Conservation (phyloP, 164 flowering plant genomes). For the Dillenia suffruticosa region DNA sequence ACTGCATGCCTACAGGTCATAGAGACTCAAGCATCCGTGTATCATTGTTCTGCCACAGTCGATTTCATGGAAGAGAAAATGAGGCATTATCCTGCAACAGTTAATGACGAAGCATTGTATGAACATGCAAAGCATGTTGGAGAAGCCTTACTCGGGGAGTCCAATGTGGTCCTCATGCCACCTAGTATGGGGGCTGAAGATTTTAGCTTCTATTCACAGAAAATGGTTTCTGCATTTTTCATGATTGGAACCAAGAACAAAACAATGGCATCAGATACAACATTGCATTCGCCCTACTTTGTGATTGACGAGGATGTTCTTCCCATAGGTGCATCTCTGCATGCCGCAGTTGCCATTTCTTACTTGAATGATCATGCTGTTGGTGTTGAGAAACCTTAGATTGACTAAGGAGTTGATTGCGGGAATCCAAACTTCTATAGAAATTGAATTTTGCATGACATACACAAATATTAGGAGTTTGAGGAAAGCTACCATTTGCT, state of each 20-base stretch:
- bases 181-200: constrained; percentile 64
- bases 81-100: constrained; percentile 46
- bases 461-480: too few species aligned
- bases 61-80: constrained; percentile 56
- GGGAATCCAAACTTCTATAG: too few species aligned
- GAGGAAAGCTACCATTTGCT: too few species aligned
- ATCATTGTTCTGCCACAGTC: constrained; percentile 42
- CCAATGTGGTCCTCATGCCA: constrained; percentile 34
- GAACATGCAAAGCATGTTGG: constrained; percentile 53
- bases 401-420: too few species aligned
- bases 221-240: constrained; percentile 42
- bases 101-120: constrained; percentile 54
- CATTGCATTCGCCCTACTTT: constrained; percentile 56
- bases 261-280: constrained; percentile 19
- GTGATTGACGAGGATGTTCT: constrained; percentile 62
- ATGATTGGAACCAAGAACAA: constrained; percentile 47
- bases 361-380: constrained; percentile 35
- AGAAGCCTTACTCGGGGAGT: constrained; percentile 45
- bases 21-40: constrained; percentile 56
- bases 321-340: constrained; percentile 70
- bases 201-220: constrained; percentile 62
- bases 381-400: neutral
- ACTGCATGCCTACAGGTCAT: constrained; percentile 40
- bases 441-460: too few species aligned
- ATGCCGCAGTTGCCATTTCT: constrained; percentile 67